Evolutionary conservation across 306 rosid genomes (phyloP).

Genomic region (Morella rubra): DNA sequence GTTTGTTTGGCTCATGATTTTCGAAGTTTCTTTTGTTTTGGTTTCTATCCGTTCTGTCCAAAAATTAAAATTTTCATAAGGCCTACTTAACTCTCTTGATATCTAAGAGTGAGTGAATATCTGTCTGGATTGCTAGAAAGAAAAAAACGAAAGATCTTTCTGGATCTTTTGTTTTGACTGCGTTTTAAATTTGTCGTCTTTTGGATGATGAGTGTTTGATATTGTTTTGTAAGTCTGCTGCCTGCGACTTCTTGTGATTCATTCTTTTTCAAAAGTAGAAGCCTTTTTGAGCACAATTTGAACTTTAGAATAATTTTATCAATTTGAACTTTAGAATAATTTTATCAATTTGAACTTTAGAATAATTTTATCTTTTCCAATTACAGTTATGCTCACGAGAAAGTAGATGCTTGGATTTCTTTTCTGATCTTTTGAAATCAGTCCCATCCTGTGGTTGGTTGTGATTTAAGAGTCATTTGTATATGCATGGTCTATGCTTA

Average conservation of each 20-base stretch:
- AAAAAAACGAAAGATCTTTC: background rate
- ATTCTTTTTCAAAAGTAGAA: background rate
- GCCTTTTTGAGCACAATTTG: conserved; percentile 13
- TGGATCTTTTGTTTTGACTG: background rate
- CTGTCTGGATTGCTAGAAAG: background rate
- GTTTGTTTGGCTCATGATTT: background rate
- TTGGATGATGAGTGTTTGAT: background rate
- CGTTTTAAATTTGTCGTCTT: background rate
- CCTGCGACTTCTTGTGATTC: background rate
- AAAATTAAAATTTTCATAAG: background rate
- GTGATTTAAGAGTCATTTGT: background rate
- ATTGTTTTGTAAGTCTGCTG: background rate
- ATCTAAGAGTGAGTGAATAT: background rate
- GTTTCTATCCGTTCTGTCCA: background rate
- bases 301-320: background rate
- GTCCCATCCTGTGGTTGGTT: background rate
- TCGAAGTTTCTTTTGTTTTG: background rate
- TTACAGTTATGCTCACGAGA: background rate
- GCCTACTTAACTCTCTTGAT: background rate
- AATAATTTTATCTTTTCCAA: background rate
- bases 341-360: too few relatives aligned
- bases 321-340: background rate
- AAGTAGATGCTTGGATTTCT: too few relatives aligned
- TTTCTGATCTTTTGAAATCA: background rate
- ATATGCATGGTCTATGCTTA: background rate